Percentiles rank a stretch among this genome's conserved stretches.
phyloP scores from a whole-genome alignment of 73 alveolate genomes.

The Loxodes magnus region DNA sequence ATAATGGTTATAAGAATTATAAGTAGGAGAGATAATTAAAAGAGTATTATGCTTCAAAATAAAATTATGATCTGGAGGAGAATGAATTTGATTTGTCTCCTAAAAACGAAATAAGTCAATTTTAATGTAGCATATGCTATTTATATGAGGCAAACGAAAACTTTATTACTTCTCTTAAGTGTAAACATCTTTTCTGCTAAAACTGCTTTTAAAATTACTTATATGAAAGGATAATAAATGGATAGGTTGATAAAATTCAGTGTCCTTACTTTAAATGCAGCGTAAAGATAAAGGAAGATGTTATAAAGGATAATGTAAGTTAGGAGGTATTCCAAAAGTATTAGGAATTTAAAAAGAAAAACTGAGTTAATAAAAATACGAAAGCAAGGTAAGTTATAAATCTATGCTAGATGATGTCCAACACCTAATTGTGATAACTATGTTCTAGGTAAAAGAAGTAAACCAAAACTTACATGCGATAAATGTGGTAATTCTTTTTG shows the following conservation, averaged over 20 bases:
- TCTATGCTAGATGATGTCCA: constrained; percentile 42
- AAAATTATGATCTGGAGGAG: no score
- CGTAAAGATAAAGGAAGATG: constrained; percentile 10
- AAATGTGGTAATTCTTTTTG: constrained; percentile 35
- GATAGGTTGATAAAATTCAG: constrained; percentile 10
- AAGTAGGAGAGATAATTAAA: no score
- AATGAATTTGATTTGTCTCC: no score
- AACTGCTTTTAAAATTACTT: constrained; percentile 4
- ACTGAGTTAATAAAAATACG: constrained; percentile 20
- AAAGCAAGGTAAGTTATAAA: background rate
- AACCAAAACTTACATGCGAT: constrained; percentile 7
- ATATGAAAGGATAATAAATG: background rate
- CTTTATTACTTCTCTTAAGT: no score
- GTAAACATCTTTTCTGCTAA: background rate
- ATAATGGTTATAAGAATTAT: no score
- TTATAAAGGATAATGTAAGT: constrained; percentile 1
- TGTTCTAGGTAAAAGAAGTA: constrained; percentile 24
- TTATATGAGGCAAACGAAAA: no score
- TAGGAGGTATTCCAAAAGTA: constrained; percentile 18
- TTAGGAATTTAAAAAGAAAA: constrained; percentile 26
- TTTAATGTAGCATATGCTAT: no score
- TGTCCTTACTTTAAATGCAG: constrained; percentile 26
- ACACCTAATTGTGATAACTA: constrained; percentile 41
- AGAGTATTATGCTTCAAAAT: no score
- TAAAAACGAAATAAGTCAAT: no score